Base-by-base conservation (phyloP, 2,329 filamentous ascomycete genomes). In the Colletotrichum spaethianum region DNA sequence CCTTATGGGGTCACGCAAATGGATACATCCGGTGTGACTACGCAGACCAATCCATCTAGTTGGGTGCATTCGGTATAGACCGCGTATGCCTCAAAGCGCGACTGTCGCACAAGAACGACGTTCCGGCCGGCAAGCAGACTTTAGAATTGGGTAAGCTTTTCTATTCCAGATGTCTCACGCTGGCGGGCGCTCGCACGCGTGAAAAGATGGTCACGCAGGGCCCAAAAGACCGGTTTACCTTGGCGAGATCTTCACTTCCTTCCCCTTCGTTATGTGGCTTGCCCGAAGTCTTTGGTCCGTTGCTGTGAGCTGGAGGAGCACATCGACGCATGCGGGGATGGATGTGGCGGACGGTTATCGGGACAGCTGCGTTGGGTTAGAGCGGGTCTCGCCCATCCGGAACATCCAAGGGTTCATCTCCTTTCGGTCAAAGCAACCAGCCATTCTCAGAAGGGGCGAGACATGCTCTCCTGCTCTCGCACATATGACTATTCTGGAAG, bases 401-500 rank as follows among this genome's bases (percentile, higher is more conserved):
- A 42, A 52, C 48, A 42, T 23, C 20, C 26, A 33, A 33, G 40
- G 26, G 26, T 33, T 36, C 42, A 44, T 20, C 33, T 23, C 26
- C 16, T 31, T 56, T 60, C 44, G 20, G 57, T 12, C 50, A 40
- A 53, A 69, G 50, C 23, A 3, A 12, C 38, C 62, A 16, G n/a
- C 16, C 36, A 62, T 7, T 42, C 26, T 52, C 18, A 14, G 18
- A 28, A 18, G 20, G 12, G 36, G 50, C 50, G 56, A 55, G 56
- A 56, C 48, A 48, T 18, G n/a, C 14, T 61, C 56, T 70, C 67
- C 56, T 67, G 55, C 50, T 48, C 40, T 4, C 18, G 16, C 14
- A 46, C 33, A 46, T 36, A 38, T 59, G 65, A 23, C 42, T 38
- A 31, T 72, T 69, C 59, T 69, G 52, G 52, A 63, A 69, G 59